A percentile compares a stretch with the other conserved stretches of the same genome.
phyloP scores from a whole-genome alignment of 345 rosid genomes.

The Corymbia maculata region DNA sequence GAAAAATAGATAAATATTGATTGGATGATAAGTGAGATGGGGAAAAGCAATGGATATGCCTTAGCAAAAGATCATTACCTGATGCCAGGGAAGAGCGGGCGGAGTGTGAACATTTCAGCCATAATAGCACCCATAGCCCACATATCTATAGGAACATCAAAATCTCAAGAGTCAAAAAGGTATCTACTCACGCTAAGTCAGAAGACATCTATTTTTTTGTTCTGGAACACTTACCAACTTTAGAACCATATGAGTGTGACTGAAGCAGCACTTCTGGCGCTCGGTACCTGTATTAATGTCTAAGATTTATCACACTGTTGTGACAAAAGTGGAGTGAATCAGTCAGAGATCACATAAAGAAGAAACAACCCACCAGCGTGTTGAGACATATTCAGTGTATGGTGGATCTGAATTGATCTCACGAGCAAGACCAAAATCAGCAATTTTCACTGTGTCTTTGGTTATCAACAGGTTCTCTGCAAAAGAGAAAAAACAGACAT shows the following conservation, averaged over 20 bases:
- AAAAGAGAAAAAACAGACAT: background rate
- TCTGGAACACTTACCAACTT: constrained; percentile 24
- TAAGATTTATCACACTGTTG: background rate
- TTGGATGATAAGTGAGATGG: background rate
- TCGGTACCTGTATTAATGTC: constrained; percentile 20
- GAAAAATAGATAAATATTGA: background rate
- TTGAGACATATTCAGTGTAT: constrained; percentile 21
- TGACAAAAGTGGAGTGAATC: background rate
- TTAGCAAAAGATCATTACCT: constrained; percentile 5
- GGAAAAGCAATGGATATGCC: background rate
- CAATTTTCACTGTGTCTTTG: constrained; percentile 21
- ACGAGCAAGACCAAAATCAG: constrained; percentile 39
- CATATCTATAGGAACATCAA: constrained; percentile 19
- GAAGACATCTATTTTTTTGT: background rate
- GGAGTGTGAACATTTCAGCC: constrained; percentile 28
- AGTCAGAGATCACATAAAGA: background rate
- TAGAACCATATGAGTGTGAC: constrained; percentile 10
- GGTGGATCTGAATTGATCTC: constrained; percentile 30
- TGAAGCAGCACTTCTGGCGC: constrained; percentile 40
- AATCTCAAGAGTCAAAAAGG: background rate
- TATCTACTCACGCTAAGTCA: background rate
- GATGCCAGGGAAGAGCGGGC: constrained; percentile 33
- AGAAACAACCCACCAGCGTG: constrained; percentile 21
- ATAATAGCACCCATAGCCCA: constrained; percentile 54
- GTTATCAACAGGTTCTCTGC: constrained; percentile 31